phyloP scores from a whole-genome alignment of 768 basidiomycete genomes.

The Boletus patriciae region DNA sequence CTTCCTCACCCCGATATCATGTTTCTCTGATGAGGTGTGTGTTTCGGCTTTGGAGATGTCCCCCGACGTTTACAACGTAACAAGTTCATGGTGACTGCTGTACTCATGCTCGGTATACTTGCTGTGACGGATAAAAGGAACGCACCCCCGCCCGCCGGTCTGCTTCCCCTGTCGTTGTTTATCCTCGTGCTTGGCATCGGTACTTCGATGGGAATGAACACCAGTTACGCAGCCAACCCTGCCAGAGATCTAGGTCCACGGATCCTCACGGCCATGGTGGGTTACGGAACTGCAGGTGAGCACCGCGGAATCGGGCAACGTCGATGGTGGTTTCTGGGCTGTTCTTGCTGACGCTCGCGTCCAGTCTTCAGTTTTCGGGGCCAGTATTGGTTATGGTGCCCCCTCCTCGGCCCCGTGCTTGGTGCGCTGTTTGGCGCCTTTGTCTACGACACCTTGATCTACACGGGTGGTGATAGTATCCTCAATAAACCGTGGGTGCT shows the following conservation, averaged over 20 bases:
- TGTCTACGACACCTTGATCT: constrained; percentile 57
- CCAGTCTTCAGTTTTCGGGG: constrained; percentile 32
- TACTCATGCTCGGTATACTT: constrained; percentile 52
- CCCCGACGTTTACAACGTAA: not conserved
- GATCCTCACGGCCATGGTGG: constrained; percentile 61
- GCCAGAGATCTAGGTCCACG: constrained; percentile 67
- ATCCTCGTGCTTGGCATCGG: constrained; percentile 56
- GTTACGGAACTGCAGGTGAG: constrained; percentile 47
- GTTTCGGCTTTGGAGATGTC: not conserved
- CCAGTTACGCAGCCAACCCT: constrained; percentile 62
- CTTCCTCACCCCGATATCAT: constrained; percentile 40
- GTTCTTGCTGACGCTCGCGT: not conserved
- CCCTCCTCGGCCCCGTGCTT: constrained; percentile 53
- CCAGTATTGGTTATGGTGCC: constrained; percentile 72
- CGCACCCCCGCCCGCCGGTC: constrained; percentile 45
- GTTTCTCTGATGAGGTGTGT: constrained; percentile 44
- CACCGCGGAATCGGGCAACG: constrained; percentile 17
- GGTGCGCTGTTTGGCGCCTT: constrained; percentile 53
- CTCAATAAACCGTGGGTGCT: constrained; percentile 46
- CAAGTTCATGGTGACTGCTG: constrained; percentile 52
- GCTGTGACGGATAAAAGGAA: constrained; percentile 55
- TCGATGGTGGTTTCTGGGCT: constrained; percentile 28
- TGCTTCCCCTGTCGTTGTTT: constrained; percentile 55
- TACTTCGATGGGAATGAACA: constrained; percentile 56
- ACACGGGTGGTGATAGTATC: constrained; percentile 50